phyloP scores from a whole-genome alignment of 2,329 filamentous ascomycete species.

The Colletotrichum falcatum region DNA sequence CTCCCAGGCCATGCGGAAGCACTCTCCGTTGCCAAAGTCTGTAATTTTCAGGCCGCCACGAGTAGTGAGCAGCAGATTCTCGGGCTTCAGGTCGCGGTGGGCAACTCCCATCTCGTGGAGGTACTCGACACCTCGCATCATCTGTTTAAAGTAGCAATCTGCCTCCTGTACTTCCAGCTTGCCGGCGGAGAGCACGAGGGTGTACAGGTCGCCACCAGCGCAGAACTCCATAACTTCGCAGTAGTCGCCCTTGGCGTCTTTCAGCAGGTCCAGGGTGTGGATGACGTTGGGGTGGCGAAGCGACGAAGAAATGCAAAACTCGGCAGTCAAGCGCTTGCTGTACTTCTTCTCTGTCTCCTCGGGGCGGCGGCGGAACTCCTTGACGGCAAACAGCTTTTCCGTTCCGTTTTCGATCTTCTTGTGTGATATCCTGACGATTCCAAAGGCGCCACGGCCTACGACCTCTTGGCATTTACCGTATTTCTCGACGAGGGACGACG shows the following conservation, averaged over 20 bases:
- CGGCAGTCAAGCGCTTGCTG: conserved; percentile 94
- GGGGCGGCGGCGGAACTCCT: conserved; percentile 94
- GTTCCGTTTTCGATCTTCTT: conserved; percentile 88
- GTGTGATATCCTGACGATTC: conserved; percentile 97
- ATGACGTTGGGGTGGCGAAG: conserved; percentile 98
- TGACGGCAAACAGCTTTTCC: conserved; percentile 96
- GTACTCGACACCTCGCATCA: conserved; percentile 99
- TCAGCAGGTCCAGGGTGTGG: conserved; percentile 93
- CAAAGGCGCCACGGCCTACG: conserved; percentile 94
- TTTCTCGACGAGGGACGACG: conserved; percentile 89
- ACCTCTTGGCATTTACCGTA: conserved; percentile 99
- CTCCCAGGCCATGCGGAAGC: conserved; percentile 99
- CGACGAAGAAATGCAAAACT: conserved; percentile 98
- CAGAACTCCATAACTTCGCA: conserved; percentile 99
- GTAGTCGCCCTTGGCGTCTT: conserved; percentile 96
- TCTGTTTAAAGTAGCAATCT: conserved; percentile 98
- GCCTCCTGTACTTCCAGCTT: conserved; percentile 94
- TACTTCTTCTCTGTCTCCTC: conserved; percentile 98
- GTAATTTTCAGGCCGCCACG: conserved; percentile 96
- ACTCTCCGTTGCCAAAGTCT: conserved; percentile 98
- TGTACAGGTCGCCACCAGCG: conserved; percentile 95
- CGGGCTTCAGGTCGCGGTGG: conserved; percentile 95
- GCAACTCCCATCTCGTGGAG: conserved; percentile 99
- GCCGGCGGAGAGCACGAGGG: conserved; percentile 87
- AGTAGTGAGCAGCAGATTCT: conserved; percentile 93